Base-by-base conservation (phyloP, 148 eudicot species). In the Simmondsia chinensis region DNA sequence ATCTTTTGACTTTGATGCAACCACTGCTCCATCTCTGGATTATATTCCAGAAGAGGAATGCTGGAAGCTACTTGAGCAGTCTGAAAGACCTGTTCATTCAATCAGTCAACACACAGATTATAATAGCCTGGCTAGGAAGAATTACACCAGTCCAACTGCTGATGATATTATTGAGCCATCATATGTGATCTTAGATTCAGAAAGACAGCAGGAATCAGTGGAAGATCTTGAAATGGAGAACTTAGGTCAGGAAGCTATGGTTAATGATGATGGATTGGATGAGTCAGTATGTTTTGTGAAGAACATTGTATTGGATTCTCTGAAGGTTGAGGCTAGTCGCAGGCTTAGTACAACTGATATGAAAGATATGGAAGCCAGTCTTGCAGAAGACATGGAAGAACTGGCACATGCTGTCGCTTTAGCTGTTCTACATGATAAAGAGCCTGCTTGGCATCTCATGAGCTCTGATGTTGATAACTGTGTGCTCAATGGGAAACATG, bases 21-120 rank as follows among this genome's bases (percentile, higher is more conserved):
- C 72, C 7, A 30, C 71, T 35, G 47, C 77, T 54, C 52, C 79
- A 17, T 75, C 65, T 63, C 75, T 86, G 53, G 72, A 80, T 69
- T 72, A 82, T 57, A 56, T 70, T 48, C 89, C 89, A 37, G 95
- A 77, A 61, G 80, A 79, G 56, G 86, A 74, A 34, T 71, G 69
- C 23, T 86, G 77, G 89, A 76, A 76, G 73, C 65, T 76, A 56
- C 65, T 61, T 49, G 81, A 82, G 29, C 78, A 65, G 39, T 60
- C 72, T 8, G 72, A 20, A 29, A 41, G 52, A 31, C 13, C 9
- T 40, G 45, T 13, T 43, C 71, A 18, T 51, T 38, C 65, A 54
- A 27, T 34, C 43, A 33, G 39, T 63, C 39, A 56, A 33, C n/a
- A 9, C 33, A 24, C 29, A 15, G 14, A 58, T 20, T 36, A 22